These are phyloP conservation scores for Mollisiaceae sp. DNA, from an alignment of 2,329 filamentous ascomycete genomes.

Conservation along the genomic window DNA sequence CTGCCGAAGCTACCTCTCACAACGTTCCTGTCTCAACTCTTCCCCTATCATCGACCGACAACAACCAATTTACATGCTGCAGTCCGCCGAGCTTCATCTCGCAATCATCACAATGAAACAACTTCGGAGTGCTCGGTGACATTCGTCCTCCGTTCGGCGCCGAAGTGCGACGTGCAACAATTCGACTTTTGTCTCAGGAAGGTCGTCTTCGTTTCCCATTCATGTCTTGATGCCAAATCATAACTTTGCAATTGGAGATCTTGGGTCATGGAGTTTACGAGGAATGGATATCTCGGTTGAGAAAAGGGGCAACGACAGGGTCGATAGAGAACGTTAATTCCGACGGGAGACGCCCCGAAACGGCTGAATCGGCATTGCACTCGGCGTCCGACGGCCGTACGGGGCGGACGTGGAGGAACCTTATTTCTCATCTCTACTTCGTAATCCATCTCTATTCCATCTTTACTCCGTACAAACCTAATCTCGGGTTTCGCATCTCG, in stretches of 20 bases:
- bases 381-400: slow-evolving; percentile 4
- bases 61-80: not conserved
- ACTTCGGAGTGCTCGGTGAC: not conserved
- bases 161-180: slow-evolving; percentile 6
- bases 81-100: not conserved
- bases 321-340: not conserved
- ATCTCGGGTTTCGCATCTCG: not conserved
- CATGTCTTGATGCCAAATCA: not conserved
- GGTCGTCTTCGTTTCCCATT: not conserved
- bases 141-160: not conserved
- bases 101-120: not conserved
- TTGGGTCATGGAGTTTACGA: not conserved
- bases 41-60: not conserved
- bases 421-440: not conserved
- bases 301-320: not conserved
- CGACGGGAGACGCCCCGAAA: not conserved
- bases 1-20: not conserved
- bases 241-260: not conserved
- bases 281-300: not conserved
- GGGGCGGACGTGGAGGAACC: not conserved
- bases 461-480: not conserved
- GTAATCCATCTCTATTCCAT: too few relatives aligned
- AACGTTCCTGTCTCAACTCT: not conserved
- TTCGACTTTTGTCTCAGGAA: not conserved
- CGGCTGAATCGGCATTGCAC: not conserved